Conservation (phyloP, 345 rosid species). For the Heritiera fomes region DNA sequence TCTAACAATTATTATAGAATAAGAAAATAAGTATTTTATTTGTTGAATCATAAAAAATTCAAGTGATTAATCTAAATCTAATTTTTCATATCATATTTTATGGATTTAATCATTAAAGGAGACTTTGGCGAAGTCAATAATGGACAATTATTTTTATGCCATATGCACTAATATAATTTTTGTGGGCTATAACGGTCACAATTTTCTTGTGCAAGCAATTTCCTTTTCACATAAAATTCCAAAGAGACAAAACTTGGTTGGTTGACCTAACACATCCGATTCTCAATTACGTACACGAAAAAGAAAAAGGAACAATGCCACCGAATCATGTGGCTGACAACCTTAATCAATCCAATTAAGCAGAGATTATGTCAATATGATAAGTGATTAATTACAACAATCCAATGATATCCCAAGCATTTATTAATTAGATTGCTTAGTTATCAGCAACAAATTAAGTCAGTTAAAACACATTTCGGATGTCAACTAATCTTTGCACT, state of each 20-base stretch:
- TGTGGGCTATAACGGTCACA: neutral
- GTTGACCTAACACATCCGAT: neutral
- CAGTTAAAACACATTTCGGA: neutral
- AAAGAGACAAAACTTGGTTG: neutral
- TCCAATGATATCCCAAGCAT: slow-evolving; percentile 15
- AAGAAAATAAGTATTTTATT: too few species aligned
- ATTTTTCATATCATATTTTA: neutral
- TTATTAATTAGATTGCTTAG: neutral
- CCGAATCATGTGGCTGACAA: neutral
- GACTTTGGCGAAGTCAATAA: neutral
- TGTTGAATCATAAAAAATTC: too few species aligned
- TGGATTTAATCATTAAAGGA: neutral
- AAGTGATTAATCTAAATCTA: too few species aligned
- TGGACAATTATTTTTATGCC: neutral
- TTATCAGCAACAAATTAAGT: neutral
- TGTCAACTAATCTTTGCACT: neutral
- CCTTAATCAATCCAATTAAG: neutral
- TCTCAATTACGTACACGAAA: neutral
- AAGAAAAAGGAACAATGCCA: neutral
- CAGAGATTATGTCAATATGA: neutral
- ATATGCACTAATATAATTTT: neutral
- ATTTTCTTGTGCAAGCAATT: neutral
- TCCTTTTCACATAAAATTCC: slow-evolving; percentile 4
- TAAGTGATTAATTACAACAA: neutral
- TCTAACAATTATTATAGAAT: too few species aligned